Evolutionary conservation across 495 filamentous ascomycete species (phyloP), one percentile per base, ranked within the genome.

Genomic region (Podospora didyma): DNA sequence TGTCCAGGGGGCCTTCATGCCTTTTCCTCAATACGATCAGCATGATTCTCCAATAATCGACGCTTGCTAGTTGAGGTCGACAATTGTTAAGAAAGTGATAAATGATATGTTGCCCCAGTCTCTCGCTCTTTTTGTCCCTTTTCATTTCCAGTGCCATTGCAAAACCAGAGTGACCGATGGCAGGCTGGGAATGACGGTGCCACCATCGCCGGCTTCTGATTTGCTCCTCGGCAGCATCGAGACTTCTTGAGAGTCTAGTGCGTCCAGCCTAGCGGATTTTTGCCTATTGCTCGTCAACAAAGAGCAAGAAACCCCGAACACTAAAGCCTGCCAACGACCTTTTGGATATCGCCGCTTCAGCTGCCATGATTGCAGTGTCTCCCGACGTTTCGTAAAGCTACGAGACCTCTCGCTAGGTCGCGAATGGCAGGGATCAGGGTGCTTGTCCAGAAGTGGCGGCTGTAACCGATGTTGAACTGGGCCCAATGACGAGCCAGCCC

Each of bases 181-280:
- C 7, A 12, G 45, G 26, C n/a, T 45, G 20, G 26, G 20, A 34
- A 31, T 47, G 46, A 26, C 42, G 21, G 14, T 19, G 20, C 19
- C 24, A 26, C 23, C 55, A 58, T 58, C 55, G 55, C 41, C 39
- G n/a, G 17, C 17, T 22, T 52, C 37, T 58, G 48, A 58, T 37
- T 58, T 39, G 53, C 23, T n/a, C n/a, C n/a, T n/a, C n/a, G n/a
- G n/a, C 54, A 31, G 41, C 22, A 24, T 35, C 24, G 55, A 37
- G 52, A 11, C 39, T 46, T 58, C 49, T 58, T 51, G 55, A 39
- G 44, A 31, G 26, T 31, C 3, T 9, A 31, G 26, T 31, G 26
- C 3, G 26, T 31, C 4, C 26, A 31, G 3, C 26, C 4, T 31
- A 31, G 26, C 3, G 9, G n/a, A n/a, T n/a, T n/a, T n/a, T 9